A percentile compares a stretch with the other conserved stretches of the same genome.
Evolutionary conservation across 2,329 filamentous ascomycete genomes (phyloP).

Genomic region (Cladorrhinum sp.): DNA sequence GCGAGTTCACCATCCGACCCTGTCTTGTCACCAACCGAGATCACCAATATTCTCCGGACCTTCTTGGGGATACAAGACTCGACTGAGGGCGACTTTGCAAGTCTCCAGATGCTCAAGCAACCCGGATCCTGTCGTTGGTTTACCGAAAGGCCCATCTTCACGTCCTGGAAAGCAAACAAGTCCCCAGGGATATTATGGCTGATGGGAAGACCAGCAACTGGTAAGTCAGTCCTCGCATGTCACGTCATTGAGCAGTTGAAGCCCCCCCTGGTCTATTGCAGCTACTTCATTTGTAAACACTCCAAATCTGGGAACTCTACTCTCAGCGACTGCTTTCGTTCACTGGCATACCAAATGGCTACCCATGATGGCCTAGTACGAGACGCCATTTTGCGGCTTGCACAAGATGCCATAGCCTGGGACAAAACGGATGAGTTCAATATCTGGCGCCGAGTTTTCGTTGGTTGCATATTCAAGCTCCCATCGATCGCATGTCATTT

Average conservation of each 20-base stretch:
- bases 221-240: slow-evolving; percentile 36
- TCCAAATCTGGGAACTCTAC: slow-evolving; percentile 24
- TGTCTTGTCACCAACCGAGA: no score
- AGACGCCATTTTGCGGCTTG: slow-evolving; percentile 23
- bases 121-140: slow-evolving; percentile 35
- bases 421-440: slow-evolving; percentile 26
- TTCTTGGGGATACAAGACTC: slow-evolving; percentile 25
- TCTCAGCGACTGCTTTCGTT: slow-evolving; percentile 28
- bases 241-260: slow-evolving; percentile 33
- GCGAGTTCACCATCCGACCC: no score
- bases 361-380: slow-evolving; percentile 24
- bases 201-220: slow-evolving; percentile 33
- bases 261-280: slow-evolving; percentile 21
- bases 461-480: slow-evolving; percentile 26
- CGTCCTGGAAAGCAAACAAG: slow-evolving; percentile 24
- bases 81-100: slow-evolving; percentile 28
- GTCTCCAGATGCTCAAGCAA: slow-evolving; percentile 28
- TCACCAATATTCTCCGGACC: slow-evolving; percentile 15
- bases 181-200: slow-evolving; percentile 31
- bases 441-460: slow-evolving; percentile 30
- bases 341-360: slow-evolving; percentile 33
- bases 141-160: slow-evolving; percentile 23
- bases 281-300: slow-evolving; percentile 33
- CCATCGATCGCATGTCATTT: slow-evolving; percentile 23
- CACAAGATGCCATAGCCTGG: slow-evolving; percentile 21